A percentile compares a stretch with the other conserved stretches of the same genome.
These are phyloP conservation scores for Crithidia brevicula DNA, from an alignment of 208 protist species.

Conservation along the genomic window DNA sequence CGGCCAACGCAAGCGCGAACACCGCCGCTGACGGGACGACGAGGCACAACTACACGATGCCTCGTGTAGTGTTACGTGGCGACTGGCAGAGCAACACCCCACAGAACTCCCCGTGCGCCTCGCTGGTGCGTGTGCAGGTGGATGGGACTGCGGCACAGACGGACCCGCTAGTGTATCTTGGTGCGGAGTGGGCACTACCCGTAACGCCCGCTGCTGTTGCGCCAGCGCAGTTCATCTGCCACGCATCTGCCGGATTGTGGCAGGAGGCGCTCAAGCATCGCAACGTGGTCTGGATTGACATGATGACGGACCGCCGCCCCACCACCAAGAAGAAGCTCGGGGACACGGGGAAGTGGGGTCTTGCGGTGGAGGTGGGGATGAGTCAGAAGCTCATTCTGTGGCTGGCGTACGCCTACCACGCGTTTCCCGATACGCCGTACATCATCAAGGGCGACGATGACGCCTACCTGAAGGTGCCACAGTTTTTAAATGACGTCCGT, in stretches of 20 bases:
- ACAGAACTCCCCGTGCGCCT: slow-evolving; percentile 2
- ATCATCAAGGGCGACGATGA: slow-evolving; percentile 58
- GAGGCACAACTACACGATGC: not conserved
- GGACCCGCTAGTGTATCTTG: not conserved
- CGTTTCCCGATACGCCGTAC: slow-evolving; percentile 38
- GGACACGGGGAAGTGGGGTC: slow-evolving; percentile 29
- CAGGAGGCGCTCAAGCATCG: slow-evolving; percentile 29
- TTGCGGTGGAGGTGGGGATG: slow-evolving; percentile 33
- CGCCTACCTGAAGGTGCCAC: slow-evolving; percentile 52
- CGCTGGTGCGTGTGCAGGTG: not conserved
- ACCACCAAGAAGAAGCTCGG: slow-evolving; percentile 30
- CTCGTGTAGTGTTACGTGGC: not conserved
- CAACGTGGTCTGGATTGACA: slow-evolving; percentile 34
- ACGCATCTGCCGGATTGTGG: slow-evolving; percentile 28
- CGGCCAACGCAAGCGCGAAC: not conserved
- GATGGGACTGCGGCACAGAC: not conserved
- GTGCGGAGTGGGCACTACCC: not conserved
- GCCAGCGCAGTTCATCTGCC: slow-evolving; percentile 10
- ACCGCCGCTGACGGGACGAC: not conserved
- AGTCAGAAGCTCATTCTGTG: slow-evolving; percentile 36
- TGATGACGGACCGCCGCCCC: slow-evolving; percentile 26
- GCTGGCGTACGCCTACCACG: slow-evolving; percentile 33
- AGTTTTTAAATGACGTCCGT: slow-evolving; percentile 47
- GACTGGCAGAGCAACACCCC: not conserved
- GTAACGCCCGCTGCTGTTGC: slow-evolving; percentile 3